Percentiles rank a stretch among this genome's conserved stretches.
phyloP scores from a whole-genome alignment of 2,329 filamentous ascomycete species.

The Claviceps fusiformis region DNA sequence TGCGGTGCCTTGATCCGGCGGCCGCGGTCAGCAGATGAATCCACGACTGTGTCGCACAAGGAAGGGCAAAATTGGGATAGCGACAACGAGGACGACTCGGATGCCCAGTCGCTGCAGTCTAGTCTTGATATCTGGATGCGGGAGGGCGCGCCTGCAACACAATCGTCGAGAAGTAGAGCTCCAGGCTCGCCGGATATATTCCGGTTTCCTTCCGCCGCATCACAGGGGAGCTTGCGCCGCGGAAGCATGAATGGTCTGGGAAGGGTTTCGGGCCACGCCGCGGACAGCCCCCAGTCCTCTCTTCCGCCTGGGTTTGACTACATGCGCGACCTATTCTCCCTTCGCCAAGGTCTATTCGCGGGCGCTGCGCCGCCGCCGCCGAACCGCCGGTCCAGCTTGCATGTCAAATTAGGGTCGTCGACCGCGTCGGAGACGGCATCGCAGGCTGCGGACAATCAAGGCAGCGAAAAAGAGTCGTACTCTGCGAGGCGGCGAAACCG shows the following conservation, averaged over 20 bases:
- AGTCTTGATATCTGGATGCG: conserved; percentile 46
- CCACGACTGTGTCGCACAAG: conserved; percentile 24
- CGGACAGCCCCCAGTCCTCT: conserved; percentile 12
- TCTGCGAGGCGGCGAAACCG: conserved; percentile 11
- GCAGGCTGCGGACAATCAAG: conserved; percentile 6
- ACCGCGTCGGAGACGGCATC: conserved; percentile 11
- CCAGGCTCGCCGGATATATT: conserved; percentile 39
- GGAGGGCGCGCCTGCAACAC: conserved; percentile 30
- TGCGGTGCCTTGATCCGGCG: conserved; percentile 18
- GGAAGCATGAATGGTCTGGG: conserved; percentile 30
- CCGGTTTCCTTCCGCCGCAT: conserved; percentile 30
- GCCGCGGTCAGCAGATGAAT: conserved; percentile 34
- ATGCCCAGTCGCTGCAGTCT: conserved; percentile 29
- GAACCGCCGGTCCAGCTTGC: conserved; percentile 38
- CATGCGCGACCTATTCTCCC: conserved; percentile 32
- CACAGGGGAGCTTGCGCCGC: conserved; percentile 34
- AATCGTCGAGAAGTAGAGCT: conserved; percentile 16
- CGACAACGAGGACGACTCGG: conserved; percentile 22
- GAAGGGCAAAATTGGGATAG: conserved; percentile 31
- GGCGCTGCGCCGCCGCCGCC: conserved; percentile 32
- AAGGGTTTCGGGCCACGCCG: not conserved
- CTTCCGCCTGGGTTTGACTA: conserved; percentile 22
- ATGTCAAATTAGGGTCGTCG: conserved; percentile 28
- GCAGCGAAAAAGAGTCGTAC: not conserved
- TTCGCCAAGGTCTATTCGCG: conserved; percentile 26